Evolutionary conservation across 495 filamentous ascomycete genomes (phyloP), one percentile per base, ranked within the genome.

Genomic region (Neurospora sp.): DNA sequence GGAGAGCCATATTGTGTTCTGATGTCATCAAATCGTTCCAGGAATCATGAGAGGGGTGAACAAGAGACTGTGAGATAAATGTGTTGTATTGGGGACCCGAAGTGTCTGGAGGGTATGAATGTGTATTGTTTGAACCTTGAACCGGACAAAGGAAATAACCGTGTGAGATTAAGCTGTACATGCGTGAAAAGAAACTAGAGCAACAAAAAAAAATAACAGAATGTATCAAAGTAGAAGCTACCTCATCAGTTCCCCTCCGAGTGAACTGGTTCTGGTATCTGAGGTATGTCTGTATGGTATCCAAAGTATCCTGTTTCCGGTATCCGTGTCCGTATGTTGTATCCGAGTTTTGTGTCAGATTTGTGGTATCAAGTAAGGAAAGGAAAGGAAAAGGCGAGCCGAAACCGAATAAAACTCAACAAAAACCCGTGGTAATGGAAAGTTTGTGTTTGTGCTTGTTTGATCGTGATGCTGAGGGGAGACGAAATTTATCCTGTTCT

Each of bases 1-100:
- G 70, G 71, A 77, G 31, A 70, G 69, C 71, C 31, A 74, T 40
- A 68, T 71, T 69, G 68, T 72, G 72, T 74, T 35, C 35, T 22
- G 44, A 59, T 20, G 9, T 38, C 39, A 31, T 35, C 53, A 65
- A 31, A 9, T 65, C 53, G 53, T 65, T 16, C 53, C 27, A 35
- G 12, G 14, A 61, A 35, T 12, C 53, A 31, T 35, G 53, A 65
- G 31, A 35, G 27, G 31, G 53, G 2, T 0, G 53, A 65, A 65
- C 53, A 65, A 14, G 48, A 65, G 53, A 35, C 53, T 35, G 27
- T 4, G 7, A 18, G 53, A 18, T 9, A 35, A 65, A 14, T 65
- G 53, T 18, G 18, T 65, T 35, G 53, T 65, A 65, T 35, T 35
- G 53, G 27, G 53, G 53, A 18, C 6, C 53, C 53, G 18, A 61